Percentiles rank a stretch among this genome's conserved stretches.
Evolutionary conservation across 306 rosid genomes (phyloP).

Genomic region (Astragalus glycyphyllos): DNA sequence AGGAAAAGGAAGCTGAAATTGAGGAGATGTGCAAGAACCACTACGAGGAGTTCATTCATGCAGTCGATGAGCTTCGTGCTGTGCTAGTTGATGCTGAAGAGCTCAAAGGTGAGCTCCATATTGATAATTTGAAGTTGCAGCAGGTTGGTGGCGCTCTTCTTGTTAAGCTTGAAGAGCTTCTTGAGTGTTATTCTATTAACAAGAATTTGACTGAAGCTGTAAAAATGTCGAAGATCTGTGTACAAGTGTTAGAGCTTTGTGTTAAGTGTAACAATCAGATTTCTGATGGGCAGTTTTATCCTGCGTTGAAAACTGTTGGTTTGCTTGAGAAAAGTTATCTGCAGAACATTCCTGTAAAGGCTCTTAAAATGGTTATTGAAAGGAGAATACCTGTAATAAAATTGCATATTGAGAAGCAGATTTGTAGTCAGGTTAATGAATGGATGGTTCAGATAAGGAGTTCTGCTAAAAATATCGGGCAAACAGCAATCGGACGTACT

Average conservation of each 20-base stretch:
- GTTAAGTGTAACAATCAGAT: constrained; percentile 79
- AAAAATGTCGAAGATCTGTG: constrained; percentile 69
- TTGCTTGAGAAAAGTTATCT: constrained; percentile 74
- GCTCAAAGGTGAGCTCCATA: constrained; percentile 79
- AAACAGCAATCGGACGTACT: constrained; percentile 75
- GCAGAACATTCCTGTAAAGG: constrained; percentile 59
- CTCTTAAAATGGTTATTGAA: constrained; percentile 67
- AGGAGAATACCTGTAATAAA: constrained; percentile 79
- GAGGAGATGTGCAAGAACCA: constrained; percentile 96
- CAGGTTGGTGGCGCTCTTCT: constrained; percentile 86
- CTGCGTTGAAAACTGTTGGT: constrained; percentile 79
- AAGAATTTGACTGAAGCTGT: constrained; percentile 83
- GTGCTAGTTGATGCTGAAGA: constrained; percentile 94
- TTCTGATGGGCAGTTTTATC: constrained; percentile 77
- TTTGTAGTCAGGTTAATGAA: constrained; percentile 77
- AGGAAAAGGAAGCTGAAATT: constrained; percentile 84
- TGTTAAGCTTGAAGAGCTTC: constrained; percentile 87
- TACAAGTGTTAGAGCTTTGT: constrained; percentile 85
- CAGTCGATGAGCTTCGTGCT: constrained; percentile 92
- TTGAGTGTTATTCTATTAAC: constrained; percentile 76
- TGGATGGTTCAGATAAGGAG: constrained; percentile 88
- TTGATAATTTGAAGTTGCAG: constrained; percentile 85
- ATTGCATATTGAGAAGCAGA: constrained; percentile 74
- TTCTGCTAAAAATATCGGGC: constrained; percentile 81
- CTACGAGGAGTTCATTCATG: constrained; percentile 91